These are phyloP conservation scores for Vanrija sp. DNA, from an alignment of 1,284 basidiomycete genomes.

Conservation along the genomic window DNA sequence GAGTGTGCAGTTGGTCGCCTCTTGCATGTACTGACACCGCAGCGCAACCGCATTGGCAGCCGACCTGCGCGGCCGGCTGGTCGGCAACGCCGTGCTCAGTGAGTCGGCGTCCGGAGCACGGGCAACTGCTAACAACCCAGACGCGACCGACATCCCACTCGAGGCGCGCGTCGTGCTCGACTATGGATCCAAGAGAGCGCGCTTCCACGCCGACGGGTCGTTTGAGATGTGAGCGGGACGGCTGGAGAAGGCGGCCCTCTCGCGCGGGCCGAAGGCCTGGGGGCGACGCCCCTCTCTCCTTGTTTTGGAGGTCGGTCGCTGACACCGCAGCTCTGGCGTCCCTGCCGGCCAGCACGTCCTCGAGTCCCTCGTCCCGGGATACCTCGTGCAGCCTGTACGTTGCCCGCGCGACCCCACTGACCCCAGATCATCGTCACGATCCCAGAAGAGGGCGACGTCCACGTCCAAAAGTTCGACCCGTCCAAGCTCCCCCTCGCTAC, in stretches of 20 bases:
- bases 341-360: conserved; percentile 34
- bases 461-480: conserved; percentile 64
- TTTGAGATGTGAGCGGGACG: conserved; percentile 32
- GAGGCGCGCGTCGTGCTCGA: conserved; percentile 30
- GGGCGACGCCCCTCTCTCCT: too few species aligned
- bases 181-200: conserved; percentile 22
- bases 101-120: not conserved
- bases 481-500: conserved; percentile 54
- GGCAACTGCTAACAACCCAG: conserved; percentile 7
- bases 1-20: not conserved
- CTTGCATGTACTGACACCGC: not conserved
- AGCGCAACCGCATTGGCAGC: conserved; percentile 1
- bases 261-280: too few species aligned
- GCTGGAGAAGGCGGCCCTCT: not conserved
- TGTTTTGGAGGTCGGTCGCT: too few species aligned
- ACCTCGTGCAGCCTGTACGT: conserved; percentile 29
- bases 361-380: conserved; percentile 31
- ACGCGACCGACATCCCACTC: conserved; percentile 15
- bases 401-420: not conserved
- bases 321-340: conserved; percentile 17
- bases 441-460: conserved; percentile 13
- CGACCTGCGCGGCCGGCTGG: not conserved
- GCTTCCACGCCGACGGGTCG: conserved; percentile 33
- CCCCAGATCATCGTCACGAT: conserved; percentile 29
- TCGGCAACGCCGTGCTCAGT: not conserved